Percentiles rank a stretch among this genome's conserved stretches.
phyloP scores from a whole-genome alignment of 352 stramenopile species.

The Elongisporangium prolatum region DNA sequence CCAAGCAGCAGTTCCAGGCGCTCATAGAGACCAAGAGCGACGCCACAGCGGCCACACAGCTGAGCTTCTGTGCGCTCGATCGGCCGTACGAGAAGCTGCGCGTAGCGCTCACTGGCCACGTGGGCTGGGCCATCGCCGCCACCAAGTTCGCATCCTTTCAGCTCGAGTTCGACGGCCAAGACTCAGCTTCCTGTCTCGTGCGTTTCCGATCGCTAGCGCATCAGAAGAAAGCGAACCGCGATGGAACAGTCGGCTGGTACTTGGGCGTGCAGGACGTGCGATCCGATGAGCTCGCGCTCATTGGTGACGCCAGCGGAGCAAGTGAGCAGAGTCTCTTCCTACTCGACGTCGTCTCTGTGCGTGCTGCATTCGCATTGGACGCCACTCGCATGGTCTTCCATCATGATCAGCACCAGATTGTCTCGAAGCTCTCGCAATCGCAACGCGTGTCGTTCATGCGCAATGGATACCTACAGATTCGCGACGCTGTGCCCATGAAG shows the following conservation, averaged over 20 bases:
- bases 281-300: conserved; percentile 17
- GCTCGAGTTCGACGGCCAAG: conserved; percentile 29
- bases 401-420: conserved; percentile 6
- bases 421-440: conserved; percentile 42
- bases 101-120: conserved; percentile 61
- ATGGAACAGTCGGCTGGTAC: conserved; percentile 46
- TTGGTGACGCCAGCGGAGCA: conserved; percentile 44
- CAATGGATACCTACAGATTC: conserved; percentile 71
- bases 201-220: conserved; percentile 56
- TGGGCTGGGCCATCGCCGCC: conserved; percentile 52
- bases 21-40: conserved; percentile 43
- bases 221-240: conserved; percentile 64
- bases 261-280: conserved; percentile 24
- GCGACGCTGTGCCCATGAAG: conserved; percentile 43
- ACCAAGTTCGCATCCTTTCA: conserved; percentile 69
- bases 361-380: conserved; percentile 46
- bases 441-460: conserved; percentile 64
- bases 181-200: conserved; percentile 11
- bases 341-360: conserved; percentile 37
- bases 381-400: conserved; percentile 22
- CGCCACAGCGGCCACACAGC: conserved; percentile 9
- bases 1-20: conserved; percentile 36
- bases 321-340: conserved; percentile 39
- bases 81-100: conserved; percentile 76
- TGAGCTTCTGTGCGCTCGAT: conserved; percentile 59